Percentiles rank a stretch among this genome's conserved stretches.
phyloP scores from a whole-genome alignment of 148 eudicot genomes.

The Fagopyrum tataricum region DNA sequence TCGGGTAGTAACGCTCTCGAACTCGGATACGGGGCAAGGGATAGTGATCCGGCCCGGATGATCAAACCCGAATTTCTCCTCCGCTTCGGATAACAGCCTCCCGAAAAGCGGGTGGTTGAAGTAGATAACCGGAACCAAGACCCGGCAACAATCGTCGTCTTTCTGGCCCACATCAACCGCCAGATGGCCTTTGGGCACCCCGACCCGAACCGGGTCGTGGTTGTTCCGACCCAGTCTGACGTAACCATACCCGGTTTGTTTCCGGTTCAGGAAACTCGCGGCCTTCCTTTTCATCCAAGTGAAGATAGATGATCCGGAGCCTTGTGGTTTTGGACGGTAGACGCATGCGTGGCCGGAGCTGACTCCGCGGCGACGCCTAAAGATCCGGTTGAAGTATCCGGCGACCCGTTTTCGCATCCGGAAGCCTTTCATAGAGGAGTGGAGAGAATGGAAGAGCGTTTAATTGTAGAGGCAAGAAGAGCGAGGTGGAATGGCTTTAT shows the following conservation, averaged over 20 bases:
- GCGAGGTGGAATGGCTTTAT: not conserved
- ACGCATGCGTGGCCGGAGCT: not conserved
- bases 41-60: conserved; percentile 76
- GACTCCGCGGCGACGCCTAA: not conserved
- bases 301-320: not conserved
- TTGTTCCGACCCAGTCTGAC: not conserved
- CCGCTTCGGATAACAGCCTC: conserved; percentile 53
- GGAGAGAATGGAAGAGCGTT: not conserved
- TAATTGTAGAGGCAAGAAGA: not conserved
- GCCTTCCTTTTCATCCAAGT: not conserved
- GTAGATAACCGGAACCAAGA: conserved; percentile 66
- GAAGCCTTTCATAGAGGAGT: not conserved
- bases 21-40: conserved; percentile 63
- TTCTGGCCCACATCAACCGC: conserved; percentile 68
- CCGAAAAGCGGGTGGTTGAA: conserved; percentile 77
- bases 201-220: not conserved
- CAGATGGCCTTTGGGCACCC: conserved; percentile 69
- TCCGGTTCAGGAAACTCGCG: not conserved
- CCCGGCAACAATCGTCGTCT: conserved; percentile 42
- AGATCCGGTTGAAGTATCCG: not conserved
- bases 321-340: not conserved
- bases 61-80: conserved; percentile 56
- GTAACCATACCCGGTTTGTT: conserved; percentile 14
- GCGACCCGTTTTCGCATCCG: conserved; percentile 3
- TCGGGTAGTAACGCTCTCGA: conserved; percentile 42